Percentiles rank a stretch among this genome's conserved stretches.
Evolutionary conservation across 305 asterid genomes (phyloP).

Genomic region (Fraxinus sp.): DNA sequence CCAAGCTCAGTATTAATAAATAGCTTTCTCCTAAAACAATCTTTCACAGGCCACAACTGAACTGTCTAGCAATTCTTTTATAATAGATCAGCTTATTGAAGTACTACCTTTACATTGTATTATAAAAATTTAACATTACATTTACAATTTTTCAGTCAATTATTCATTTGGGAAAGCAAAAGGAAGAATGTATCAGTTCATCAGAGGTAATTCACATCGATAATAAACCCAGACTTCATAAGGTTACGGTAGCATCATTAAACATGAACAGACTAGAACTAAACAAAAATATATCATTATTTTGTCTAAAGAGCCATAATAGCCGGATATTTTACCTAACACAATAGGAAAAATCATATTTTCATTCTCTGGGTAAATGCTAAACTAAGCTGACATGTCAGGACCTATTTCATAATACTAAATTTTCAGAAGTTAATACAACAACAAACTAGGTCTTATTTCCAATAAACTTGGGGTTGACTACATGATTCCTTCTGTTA

Average conservation of each 20-base stretch:
- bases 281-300: neutral
- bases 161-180: neutral
- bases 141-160: neutral
- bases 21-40: neutral
- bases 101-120: neutral
- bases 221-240: neutral
- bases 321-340: neutral
- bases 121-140: too few relatives aligned
- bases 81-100: neutral
- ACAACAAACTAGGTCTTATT: neutral
- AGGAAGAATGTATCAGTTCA: neutral
- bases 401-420: neutral
- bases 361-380: neutral
- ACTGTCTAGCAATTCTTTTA: neutral
- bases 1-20: neutral
- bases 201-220: neutral
- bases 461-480: neutral
- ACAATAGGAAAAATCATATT: neutral
- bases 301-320: neutral
- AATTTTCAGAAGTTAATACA: neutral
- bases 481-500: neutral
- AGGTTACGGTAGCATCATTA: neutral
- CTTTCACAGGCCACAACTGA: neutral
- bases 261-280: neutral
- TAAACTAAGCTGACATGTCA: neutral